Conservation (phyloP, 2,329 filamentous ascomycete genomes). For the Trichoderma atroviride region DNA sequence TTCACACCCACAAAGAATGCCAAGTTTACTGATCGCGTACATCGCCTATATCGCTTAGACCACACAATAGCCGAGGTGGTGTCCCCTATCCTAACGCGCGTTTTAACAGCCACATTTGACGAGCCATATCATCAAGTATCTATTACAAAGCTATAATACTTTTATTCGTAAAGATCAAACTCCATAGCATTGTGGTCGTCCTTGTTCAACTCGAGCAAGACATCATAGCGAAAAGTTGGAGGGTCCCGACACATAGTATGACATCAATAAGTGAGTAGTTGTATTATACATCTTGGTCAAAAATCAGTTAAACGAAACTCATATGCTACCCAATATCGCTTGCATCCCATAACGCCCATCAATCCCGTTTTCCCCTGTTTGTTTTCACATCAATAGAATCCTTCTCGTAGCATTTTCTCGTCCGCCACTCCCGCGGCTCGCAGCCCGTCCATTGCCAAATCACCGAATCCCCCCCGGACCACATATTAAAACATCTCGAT, state of each 20-base stretch:
- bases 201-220: not conserved
- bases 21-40: not conserved
- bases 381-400: slow-evolving; percentile 10
- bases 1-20: not conserved
- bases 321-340: not conserved
- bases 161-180: not conserved
- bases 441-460: slow-evolving; percentile 18
- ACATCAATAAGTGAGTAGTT: not conserved
- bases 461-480: slow-evolving; percentile 21
- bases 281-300: not conserved
- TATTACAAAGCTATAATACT: not conserved
- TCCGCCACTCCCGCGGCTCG: slow-evolving; percentile 12
- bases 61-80: not conserved
- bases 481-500: slow-evolving; percentile 22
- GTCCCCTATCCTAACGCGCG: not conserved
- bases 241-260: no score
- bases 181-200: not conserved
- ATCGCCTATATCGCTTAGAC: not conserved
- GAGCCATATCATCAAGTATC: not conserved
- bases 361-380: not conserved
- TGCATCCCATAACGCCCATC: not conserved
- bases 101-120: not conserved
- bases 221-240: not conserved
- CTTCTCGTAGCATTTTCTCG: slow-evolving; percentile 16
- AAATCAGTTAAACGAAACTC: not conserved